Base-by-base conservation (phyloP, 1,139 yeast species). In the Scheffersomyces segobiensis region DNA sequence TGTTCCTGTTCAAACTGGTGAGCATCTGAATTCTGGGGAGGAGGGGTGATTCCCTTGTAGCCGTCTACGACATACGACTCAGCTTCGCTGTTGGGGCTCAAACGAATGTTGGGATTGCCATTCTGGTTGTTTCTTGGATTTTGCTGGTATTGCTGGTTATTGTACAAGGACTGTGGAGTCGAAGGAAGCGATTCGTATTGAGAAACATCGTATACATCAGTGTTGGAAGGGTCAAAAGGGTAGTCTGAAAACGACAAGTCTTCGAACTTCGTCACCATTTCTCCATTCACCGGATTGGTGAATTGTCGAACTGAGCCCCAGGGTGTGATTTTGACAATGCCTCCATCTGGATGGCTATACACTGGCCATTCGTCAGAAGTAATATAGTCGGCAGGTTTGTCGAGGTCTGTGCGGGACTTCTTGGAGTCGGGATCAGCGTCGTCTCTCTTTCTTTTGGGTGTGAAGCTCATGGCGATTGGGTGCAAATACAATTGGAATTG, bases 271-370 rank as follows among this genome's bases (percentile, higher is more conserved):
- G 83, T 77, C 48, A 74, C 67, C 52, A 67, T 65, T 60, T 78
- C 79, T 24, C 82, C 82, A 26, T 73, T 72, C 17, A 65, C 64
- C 5, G 71, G 66, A 57, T 75, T 69, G 52, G 68, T 67, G 63
- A 66, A 77, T 60, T 79, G 82, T 56, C 83, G 61, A 52, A 58
- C 64, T 57, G 71, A 66, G 57, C 91, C 91, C 78, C 87, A 83
- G 5, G 91, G 90, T 0, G 89, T 85, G 57, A 86, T 84, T 67
- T 86, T 87, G 54, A 87, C 81, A 24, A 79, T 75, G 0, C 90
- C 90, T 6, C 91, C 91, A 21, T 85, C 85, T 2, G 91, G 91
- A 60, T 86, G 89, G 56, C 80, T 75, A 65, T 84, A 87, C 54
- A 82, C 78, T 3, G 90, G 88, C 84, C 87, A 87, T 59, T 85